Base-by-base conservation (phyloP, 495 filamentous ascomycete species). In the Patellaria atrata region DNA sequence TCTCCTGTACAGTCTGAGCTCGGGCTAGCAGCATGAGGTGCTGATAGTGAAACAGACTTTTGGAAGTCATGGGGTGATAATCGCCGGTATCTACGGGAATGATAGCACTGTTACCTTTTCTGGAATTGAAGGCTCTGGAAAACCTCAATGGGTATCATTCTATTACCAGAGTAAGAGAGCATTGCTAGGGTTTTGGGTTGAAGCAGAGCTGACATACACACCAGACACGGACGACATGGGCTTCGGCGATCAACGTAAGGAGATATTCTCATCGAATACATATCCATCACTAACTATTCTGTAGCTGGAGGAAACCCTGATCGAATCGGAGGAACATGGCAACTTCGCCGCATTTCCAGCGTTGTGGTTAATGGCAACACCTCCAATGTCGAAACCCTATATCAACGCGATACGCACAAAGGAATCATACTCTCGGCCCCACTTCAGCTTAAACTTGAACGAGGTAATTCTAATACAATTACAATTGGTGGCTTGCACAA, bases 111-210 rank as follows among this genome's bases (percentile, higher is more conserved):
- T 67, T 16, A 68, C 60, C 1, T 67, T 70, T 39, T 44, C 59
- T 9, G 49, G 46, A 3, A 60, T 70, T 13, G 47, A 63, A 36
- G 66, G 67, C 5, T 50, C 58, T 4, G 67, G 65, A 13, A 56
- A 62, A 23, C 59, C 59, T 1, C 67, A 70, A 56, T 70, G 63
- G 64, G 55, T 70, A 9, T 68, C 67, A 0, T 68, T 70, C 47
- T 64, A 69, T 38, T 68, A 68, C 31, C 57, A 43, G 9, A 45
- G n/a, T n/a, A n/a, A n/a, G n/a, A n/a, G n/a, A n/a, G n/a, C n/a
- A n/a, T n/a, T n/a, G n/a, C n/a, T n/a, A n/a, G n/a, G n/a, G n/a
- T n/a, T n/a, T n/a, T n/a, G n/a, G n/a, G n/a, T n/a, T n/a, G n/a
- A n/a, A n/a, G 21, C 3, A 23, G 11, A 21, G 30, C 27, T 52